Evolutionary conservation across 2,329 filamentous ascomycete species (phyloP), one percentile per base, ranked within the genome.

Genomic region (Uncinocarpus reesii): DNA sequence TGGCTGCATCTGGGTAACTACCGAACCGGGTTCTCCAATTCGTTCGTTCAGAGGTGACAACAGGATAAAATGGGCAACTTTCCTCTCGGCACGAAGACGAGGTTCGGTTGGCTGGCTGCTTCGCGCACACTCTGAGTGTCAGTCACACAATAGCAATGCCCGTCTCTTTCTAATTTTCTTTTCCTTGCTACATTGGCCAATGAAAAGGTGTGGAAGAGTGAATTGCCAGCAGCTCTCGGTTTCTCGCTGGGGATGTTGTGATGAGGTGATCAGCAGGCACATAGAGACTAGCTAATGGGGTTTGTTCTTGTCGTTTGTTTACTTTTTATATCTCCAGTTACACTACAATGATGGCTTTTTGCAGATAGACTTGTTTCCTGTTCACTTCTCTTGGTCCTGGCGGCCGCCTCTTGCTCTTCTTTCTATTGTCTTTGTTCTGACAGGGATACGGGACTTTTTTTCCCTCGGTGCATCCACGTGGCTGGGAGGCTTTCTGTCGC

Each of bases 401-500:
- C 31, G 41, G 29, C 41, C 41, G 7, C 10, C 20, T 32, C 21
- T 43, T 26, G 11, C 21, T 43, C 18, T 43, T 43, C 32, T 43
- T 32, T 31, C 8, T 21, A 28, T 38, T 34, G 8, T 29, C 16
- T 10, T 24, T 24, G 16, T 15, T n/a, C 31, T 45, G 42, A 26
- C 42, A 45, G 16, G 42, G 42, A 46, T 46, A 20, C 18, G 11
- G n/a, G 26, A 28, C 5, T n/a, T 34, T 13, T n/a, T 28, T 37
- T 15, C 31, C 13, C 16, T 36, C 23, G 31, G 42, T 36, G 42
- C 42, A 36, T 46, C 42, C 42, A 46, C 32, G 32, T 46, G 42
- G 31, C 18, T 36, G 32, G 32, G 42, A 46, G 42, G 42, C 42
- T 46, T 34, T 46, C 23, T 36, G 42, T 46, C 42, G 32, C 42